phyloP scores from a whole-genome alignment of 345 rosid genomes.

The Gossypium anomalum region DNA sequence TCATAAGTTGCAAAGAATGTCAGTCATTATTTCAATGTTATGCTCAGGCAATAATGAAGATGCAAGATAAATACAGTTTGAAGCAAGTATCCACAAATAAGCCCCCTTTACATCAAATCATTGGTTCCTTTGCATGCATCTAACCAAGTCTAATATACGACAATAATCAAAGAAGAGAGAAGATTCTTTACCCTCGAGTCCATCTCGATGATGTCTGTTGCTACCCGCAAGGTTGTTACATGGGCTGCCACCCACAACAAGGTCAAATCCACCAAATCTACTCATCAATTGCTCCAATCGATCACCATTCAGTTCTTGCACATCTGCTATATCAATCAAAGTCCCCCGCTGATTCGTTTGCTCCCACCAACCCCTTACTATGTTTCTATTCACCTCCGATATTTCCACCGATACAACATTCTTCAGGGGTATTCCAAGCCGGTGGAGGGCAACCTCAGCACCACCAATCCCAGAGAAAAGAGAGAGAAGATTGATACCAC shows the following conservation, averaged over 20 bases:
- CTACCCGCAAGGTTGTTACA: slow-evolving; percentile 92
- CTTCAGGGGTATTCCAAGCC: slow-evolving; percentile 63
- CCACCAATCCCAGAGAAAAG: slow-evolving; percentile 98
- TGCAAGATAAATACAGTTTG: neutral
- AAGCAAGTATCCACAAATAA: neutral
- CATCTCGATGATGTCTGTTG: slow-evolving; percentile 63
- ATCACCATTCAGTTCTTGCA: slow-evolving; percentile 41
- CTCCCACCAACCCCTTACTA: slow-evolving; percentile 75
- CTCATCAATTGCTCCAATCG: slow-evolving; percentile 47
- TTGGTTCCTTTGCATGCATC: slow-evolving; percentile 21
- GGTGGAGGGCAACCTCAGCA: slow-evolving; percentile 82
- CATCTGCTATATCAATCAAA: slow-evolving; percentile 48
- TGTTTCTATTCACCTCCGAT: slow-evolving; percentile 54
- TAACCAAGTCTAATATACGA: slow-evolving; percentile 62
- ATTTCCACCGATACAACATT: slow-evolving; percentile 74
- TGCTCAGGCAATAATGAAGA: neutral
- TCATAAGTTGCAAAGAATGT: neutral
- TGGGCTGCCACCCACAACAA: slow-evolving; percentile 86
- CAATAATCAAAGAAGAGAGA: slow-evolving; percentile 70
- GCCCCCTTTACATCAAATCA: slow-evolving; percentile 13
- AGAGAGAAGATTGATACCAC: slow-evolving; percentile 71
- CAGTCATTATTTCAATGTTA: neutral
- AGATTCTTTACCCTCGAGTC: slow-evolving; percentile 85
- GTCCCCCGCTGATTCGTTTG: slow-evolving; percentile 81
- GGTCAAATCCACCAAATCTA: slow-evolving; percentile 71